These are phyloP conservation scores for Diaporthe destruens DNA, from an alignment of 2,329 filamentous ascomycete genomes.

Conservation along the genomic window DNA sequence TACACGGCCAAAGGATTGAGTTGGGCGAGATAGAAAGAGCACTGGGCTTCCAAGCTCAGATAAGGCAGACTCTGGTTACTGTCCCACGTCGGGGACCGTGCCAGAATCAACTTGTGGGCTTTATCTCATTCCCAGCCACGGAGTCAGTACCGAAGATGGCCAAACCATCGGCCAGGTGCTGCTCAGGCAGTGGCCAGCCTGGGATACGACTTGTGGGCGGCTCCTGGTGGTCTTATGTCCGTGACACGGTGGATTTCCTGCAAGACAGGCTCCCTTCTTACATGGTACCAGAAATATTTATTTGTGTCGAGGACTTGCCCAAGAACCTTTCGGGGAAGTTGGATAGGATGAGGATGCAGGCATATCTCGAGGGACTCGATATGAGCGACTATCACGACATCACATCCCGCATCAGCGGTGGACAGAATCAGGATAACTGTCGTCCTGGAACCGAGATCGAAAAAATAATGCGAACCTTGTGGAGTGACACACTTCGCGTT, in stretches of 20 bases:
- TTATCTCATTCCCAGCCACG: neutral
- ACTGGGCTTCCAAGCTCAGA: neutral
- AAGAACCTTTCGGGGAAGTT: neutral
- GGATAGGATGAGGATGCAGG: constrained; percentile 24
- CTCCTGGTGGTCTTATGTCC: constrained; percentile 2
- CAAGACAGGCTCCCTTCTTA: neutral
- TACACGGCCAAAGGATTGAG: constrained; percentile 65
- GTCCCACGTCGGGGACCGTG: neutral
- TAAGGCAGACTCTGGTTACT: neutral
- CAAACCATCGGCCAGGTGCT: neutral
- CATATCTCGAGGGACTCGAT: neutral
- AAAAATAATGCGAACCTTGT: neutral
- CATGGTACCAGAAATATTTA: constrained; percentile 6
- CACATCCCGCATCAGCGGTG: neutral
- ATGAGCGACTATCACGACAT: neutral
- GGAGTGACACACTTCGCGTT: neutral
- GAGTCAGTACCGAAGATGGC: neutral
- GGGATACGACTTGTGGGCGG: neutral
- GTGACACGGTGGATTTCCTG: neutral
- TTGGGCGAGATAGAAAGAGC: constrained; percentile 46
- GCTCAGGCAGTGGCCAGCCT: neutral
- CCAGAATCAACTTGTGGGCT: neutral
- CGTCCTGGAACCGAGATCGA: neutral
- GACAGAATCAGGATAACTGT: neutral
- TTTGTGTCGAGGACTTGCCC: neutral